These are phyloP conservation scores for Daldinia sp. DNA, from an alignment of 2,329 filamentous ascomycete genomes.

Conservation along the genomic window DNA sequence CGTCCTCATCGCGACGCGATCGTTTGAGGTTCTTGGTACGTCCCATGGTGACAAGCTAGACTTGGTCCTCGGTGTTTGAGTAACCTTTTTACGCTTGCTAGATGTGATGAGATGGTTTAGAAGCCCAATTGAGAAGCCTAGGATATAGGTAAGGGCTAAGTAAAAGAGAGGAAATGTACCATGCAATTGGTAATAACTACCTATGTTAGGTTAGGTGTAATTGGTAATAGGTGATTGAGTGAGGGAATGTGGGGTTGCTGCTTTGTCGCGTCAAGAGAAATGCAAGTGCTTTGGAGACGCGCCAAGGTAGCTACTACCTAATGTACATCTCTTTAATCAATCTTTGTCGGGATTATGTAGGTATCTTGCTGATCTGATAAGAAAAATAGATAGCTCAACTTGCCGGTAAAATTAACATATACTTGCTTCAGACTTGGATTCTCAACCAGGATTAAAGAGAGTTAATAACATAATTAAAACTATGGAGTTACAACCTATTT, in stretches of 20 bases:
- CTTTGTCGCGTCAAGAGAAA: constrained; percentile 13
- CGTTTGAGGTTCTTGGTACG: constrained; percentile 43
- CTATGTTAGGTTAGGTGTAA: too few relatives aligned
- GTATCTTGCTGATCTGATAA: too few relatives aligned
- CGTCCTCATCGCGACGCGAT: constrained; percentile 42
- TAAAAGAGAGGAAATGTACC: background rate
- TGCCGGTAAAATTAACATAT: too few relatives aligned
- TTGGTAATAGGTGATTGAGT: too few relatives aligned
- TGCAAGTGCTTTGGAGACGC: constrained; percentile 20
- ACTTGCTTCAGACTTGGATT: too few relatives aligned
- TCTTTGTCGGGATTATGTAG: too few relatives aligned
- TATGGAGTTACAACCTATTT: too few relatives aligned
- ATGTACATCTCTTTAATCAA: background rate
- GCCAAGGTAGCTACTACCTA: background rate
- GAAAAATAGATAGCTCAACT: too few relatives aligned
- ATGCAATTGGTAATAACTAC: background rate
- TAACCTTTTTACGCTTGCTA: background rate
- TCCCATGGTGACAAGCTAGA: constrained; percentile 35
- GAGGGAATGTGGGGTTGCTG: constrained; percentile 27
- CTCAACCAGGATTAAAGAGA: too few relatives aligned
- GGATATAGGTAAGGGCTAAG: background rate
- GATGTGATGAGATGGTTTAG: background rate
- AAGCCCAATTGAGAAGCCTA: constrained; percentile 1
- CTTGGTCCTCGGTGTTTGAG: background rate
- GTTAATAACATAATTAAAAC: too few relatives aligned